Conservation (phyloP, 768 basidiomycete species). For the Leccinum obscurum region DNA sequence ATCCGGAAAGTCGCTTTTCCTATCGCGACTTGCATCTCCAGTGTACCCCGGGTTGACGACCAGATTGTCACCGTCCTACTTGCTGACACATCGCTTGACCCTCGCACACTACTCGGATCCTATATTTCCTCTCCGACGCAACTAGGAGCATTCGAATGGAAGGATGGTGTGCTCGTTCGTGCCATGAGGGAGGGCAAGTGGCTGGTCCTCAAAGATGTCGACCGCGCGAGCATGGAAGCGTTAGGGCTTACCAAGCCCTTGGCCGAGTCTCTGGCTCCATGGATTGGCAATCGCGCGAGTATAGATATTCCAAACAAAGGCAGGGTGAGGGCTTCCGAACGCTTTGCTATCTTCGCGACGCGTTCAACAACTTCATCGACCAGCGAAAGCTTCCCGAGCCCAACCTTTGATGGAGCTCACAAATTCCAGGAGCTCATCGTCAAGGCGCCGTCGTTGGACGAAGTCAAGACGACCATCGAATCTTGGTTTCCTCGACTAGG, state of each 20-base stretch:
- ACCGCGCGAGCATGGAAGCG: constrained; percentile 87
- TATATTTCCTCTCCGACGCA: constrained; percentile 83
- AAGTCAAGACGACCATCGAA: constrained; percentile 70
- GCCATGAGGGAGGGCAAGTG: constrained; percentile 89
- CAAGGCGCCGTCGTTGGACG: constrained; percentile 57
- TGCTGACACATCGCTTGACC: constrained; percentile 93
- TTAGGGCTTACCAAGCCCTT: constrained; percentile 85
- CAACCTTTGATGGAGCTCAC: constrained; percentile 83
- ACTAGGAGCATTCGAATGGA: constrained; percentile 93
- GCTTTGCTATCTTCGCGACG: constrained; percentile 89
- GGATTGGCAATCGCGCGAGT: constrained; percentile 70
- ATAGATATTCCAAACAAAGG: constrained; percentile 77
- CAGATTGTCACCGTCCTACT: constrained; percentile 87
- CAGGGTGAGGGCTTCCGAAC: constrained; percentile 69
- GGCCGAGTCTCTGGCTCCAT: constrained; percentile 66
- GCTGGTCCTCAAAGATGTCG: constrained; percentile 92
- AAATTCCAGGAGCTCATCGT: constrained; percentile 77
- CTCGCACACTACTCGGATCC: constrained; percentile 89
- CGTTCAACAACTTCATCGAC: constrained; percentile 59
- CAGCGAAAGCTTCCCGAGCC: constrained; percentile 48
- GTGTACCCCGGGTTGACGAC: constrained; percentile 61
- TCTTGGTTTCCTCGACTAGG: constrained; percentile 65
- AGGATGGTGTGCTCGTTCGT: constrained; percentile 88
- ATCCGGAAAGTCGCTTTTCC: constrained; percentile 80
- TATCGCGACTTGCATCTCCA: constrained; percentile 70